A percentile compares a stretch with the other conserved stretches of the same genome.
Evolutionary conservation across 176 grass and related monocot genomes (phyloP).

Genomic region (Elaeis guineensis): DNA sequence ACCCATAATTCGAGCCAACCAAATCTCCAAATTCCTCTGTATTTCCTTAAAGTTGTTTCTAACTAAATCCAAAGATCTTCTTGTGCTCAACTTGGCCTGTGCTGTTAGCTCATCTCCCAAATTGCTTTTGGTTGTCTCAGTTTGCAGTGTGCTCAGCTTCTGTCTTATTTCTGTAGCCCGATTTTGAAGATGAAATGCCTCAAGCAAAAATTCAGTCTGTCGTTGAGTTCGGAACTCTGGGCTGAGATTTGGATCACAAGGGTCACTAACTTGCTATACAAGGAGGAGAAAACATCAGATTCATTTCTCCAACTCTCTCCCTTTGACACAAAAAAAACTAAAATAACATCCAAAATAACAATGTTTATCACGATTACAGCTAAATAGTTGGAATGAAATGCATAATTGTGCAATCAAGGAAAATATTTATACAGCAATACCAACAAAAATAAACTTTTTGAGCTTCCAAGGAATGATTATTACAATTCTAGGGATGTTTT

Average conservation of each 20-base stretch:
- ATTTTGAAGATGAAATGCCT: constrained; percentile 84
- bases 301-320: too few species aligned
- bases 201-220: constrained; percentile 89
- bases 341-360: too few species aligned
- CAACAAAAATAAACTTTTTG: too few species aligned
- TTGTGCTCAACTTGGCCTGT: constrained; percentile 49
- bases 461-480: too few species aligned
- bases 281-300: too few species aligned
- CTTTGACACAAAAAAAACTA: too few species aligned
- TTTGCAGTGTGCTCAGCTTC: constrained; percentile 56
- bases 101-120: constrained; percentile 59
- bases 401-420: too few species aligned
- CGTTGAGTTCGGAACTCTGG: constrained; percentile 76
- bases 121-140: constrained; percentile 43
- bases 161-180: constrained; percentile 70
- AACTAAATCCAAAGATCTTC: constrained; percentile 58
- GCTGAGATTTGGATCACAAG: constrained; percentile 60
- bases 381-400: too few species aligned
- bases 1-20: constrained; percentile 83
- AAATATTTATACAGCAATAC: too few species aligned
- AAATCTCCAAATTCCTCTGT: constrained; percentile 88
- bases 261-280: constrained; percentile 70
- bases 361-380: too few species aligned
- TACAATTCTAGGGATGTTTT: too few species aligned
- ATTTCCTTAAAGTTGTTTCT: constrained; percentile 95